Base-by-base conservation (phyloP, 352 stramenopile genomes). In the Globisporangium solare region DNA sequence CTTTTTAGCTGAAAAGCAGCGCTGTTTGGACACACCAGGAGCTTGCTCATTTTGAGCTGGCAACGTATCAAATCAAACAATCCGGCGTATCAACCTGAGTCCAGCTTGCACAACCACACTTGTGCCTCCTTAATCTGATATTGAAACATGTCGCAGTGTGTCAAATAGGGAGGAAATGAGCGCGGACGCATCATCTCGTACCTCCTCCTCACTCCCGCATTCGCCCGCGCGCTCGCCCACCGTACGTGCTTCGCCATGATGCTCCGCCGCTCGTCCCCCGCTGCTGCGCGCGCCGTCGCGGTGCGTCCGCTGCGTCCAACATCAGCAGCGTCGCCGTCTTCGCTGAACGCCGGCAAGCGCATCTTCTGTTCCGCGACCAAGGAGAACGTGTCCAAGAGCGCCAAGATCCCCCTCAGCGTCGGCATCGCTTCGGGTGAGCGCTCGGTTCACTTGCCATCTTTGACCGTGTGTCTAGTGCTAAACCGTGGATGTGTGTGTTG, bases 311-410 rank as follows among this genome's bases (percentile, higher is more conserved):
- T 43, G 39, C 39, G 39, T 43, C 39, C 39, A 18, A 11, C 45
- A 60, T 40, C 51, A 54, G 42, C 47, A 35, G 55, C 66, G 47
- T 51, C 60, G 51, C 49, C 60, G 51, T 41, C 24, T 5, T 27
- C 24, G 2, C 24, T 27, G 27, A 18, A 61, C 39, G 20, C 27
- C 35, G 37, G 56, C 54, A 53, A 47, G 58, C 68, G 72, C 58
- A 71, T 86, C 51, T 70, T 86, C 60, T 83, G 76, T 66, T 76
- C 74, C 10, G 64, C 70, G 43, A 65, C 69, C 3, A 83, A 79
- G 47, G 62, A 68, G 32, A 63, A 56, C 18, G 67, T 45, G 21
- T 41, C 43, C 24, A 60, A 70, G 52, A 72, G 64, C 53, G 53
- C 64, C 24, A 52, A 66, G 47, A 83, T 90, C 22, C 66, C 77